Percentiles rank a stretch among this genome's conserved stretches.
phyloP scores from a whole-genome alignment of 495 filamentous ascomycete genomes.

The Penicillium cinerascens region DNA sequence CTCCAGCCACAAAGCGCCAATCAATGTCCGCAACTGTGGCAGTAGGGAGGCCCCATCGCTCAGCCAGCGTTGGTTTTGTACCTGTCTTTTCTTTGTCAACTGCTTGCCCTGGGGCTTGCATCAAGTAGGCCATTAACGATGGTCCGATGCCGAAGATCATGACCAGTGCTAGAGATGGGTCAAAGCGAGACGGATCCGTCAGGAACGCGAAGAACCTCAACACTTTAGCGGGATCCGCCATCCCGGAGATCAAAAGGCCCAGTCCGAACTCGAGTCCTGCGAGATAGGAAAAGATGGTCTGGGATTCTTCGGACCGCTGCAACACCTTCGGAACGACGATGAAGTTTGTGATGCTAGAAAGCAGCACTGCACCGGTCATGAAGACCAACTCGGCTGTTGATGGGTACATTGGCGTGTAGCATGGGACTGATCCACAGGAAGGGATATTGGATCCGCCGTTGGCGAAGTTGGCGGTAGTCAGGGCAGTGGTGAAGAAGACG shows the following conservation, averaged over 20 bases:
- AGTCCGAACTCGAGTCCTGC: slow-evolving; percentile 53
- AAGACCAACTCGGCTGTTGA: slow-evolving; percentile 31
- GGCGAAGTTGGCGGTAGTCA: slow-evolving; percentile 47
- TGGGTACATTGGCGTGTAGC: slow-evolving; percentile 50
- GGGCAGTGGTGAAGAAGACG: slow-evolving; percentile 52
- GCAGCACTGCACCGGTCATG: slow-evolving; percentile 27
- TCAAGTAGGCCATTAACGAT: slow-evolving; percentile 36
- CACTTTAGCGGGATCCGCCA: slow-evolving; percentile 54
- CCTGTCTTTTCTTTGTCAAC: slow-evolving; percentile 12
- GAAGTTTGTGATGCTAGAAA: slow-evolving; percentile 35
- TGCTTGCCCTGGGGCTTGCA: slow-evolving; percentile 29
- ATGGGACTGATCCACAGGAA: slow-evolving; percentile 38
- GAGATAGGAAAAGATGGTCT: slow-evolving; percentile 35
- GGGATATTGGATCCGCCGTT: slow-evolving; percentile 29
- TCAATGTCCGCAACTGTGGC: slow-evolving; percentile 50
- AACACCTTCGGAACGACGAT: slow-evolving; percentile 26
- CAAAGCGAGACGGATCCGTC: slow-evolving; percentile 41
- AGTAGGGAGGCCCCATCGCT: slow-evolving; percentile 44
- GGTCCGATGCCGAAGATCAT: slow-evolving; percentile 51
- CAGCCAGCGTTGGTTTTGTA: slow-evolving; percentile 38
- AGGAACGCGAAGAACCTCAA: slow-evolving; percentile 51
- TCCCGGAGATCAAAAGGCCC: slow-evolving; percentile 52
- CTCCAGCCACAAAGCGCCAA: slow-evolving; percentile 50
- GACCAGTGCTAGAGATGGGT: slow-evolving; percentile 51
- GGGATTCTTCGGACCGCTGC: slow-evolving; percentile 25